A percentile compares a stretch with the other conserved stretches of the same genome.
Conservation (phyloP, 1,284 basidiomycete genomes). For the Naganishia albida region DNA sequence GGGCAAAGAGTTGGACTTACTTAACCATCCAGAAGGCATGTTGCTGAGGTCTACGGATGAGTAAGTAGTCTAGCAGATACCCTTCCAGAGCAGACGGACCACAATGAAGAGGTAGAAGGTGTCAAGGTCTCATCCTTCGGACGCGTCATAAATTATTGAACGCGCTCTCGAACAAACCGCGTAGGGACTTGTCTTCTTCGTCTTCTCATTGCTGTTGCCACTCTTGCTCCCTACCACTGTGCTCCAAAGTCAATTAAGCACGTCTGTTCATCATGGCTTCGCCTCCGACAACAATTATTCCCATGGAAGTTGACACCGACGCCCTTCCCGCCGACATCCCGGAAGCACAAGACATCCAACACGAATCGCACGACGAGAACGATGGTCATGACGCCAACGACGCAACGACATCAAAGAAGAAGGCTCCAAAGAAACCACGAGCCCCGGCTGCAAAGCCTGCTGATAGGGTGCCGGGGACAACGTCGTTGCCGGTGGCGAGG, state of each 20-base stretch:
- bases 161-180: neutral
- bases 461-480: slow-evolving; percentile 42
- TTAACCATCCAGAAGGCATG: slow-evolving; percentile 42
- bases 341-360: neutral
- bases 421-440: slow-evolving; percentile 1
- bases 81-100: no score
- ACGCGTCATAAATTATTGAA: slow-evolving; percentile 1
- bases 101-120: neutral
- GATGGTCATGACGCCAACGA: neutral
- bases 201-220: neutral
- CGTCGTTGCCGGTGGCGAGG: slow-evolving; percentile 52
- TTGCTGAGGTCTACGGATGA: neutral
- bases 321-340: neutral
- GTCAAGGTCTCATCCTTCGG: neutral
- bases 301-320: slow-evolving; percentile 3
- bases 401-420: slow-evolving; percentile 13
- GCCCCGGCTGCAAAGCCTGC: neutral
- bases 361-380: neutral
- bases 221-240: neutral
- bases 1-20: slow-evolving; percentile 13
- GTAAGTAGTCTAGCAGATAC: neutral
- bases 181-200: neutral
- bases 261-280: neutral
- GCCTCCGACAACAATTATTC: neutral
- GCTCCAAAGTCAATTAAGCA: no score